Evolutionary conservation across 768 basidiomycete species (phyloP).

Genomic region (Gloeopeniophorella convolvens): DNA sequence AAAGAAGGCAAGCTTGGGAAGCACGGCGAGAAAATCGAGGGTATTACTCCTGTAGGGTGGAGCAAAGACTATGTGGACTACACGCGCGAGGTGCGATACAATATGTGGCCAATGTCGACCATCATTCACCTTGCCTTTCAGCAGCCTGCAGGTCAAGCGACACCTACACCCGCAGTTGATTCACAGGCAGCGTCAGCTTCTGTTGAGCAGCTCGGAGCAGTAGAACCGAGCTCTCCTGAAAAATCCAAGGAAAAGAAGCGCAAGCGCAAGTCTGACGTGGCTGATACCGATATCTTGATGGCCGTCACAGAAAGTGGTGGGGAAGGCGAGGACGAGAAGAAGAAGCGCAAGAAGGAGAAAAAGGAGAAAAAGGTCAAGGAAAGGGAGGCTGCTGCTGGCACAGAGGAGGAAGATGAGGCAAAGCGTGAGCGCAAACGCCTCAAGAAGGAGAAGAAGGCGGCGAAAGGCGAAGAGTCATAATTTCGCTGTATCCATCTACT

Average conservation of each 20-base stretch:
- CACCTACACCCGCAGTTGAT: constrained; percentile 24
- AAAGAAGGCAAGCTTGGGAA: constrained; percentile 97
- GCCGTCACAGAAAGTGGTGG: constrained; percentile 33
- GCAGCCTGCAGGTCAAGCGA: constrained; percentile 36
- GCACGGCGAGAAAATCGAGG: constrained; percentile 84
- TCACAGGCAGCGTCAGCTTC: constrained; percentile 22
- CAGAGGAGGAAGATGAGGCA: constrained; percentile 52
- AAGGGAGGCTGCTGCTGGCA: too few relatives aligned
- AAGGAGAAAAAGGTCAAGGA: constrained; percentile 34
- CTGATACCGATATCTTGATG: constrained; percentile 38
- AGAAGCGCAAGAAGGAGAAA: constrained; percentile 50
- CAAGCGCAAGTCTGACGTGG: constrained; percentile 66
- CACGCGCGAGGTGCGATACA: constrained; percentile 50
- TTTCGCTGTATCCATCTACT: constrained; percentile 11
- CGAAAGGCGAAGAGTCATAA: constrained; percentile 32
- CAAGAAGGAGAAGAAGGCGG: constrained; percentile 63
- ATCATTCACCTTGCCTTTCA: constrained; percentile 15
- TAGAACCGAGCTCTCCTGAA: constrained; percentile 33
- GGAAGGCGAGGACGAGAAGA: constrained; percentile 50
- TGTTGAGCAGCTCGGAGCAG: constrained; percentile 22
- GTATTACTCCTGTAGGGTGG: constrained; percentile 88
- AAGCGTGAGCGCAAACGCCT: constrained; percentile 55
- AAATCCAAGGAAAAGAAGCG: constrained; percentile 78
- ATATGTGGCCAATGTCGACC: constrained; percentile 25
- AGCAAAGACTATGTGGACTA: constrained; percentile 92